Percentiles rank a stretch among this genome's conserved stretches.
These are phyloP conservation scores for Neopestalotiopsis clavispora DNA, from an alignment of 2,329 filamentous ascomycete genomes.

Conservation along the genomic window DNA sequence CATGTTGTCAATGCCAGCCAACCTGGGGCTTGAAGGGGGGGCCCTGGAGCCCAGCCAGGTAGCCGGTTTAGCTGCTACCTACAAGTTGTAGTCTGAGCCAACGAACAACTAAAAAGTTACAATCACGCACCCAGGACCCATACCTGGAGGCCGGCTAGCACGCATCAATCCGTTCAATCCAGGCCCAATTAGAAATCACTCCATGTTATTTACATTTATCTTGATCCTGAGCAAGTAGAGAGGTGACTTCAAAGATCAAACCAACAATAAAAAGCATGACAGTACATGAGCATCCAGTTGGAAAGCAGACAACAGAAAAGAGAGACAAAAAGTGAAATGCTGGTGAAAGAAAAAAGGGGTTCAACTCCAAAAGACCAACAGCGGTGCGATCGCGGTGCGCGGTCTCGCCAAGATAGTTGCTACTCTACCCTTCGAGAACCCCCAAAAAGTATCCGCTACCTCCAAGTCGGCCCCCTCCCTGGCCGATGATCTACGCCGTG, in stretches of 20 bases:
- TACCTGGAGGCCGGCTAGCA: background rate
- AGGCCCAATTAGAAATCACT: conserved; percentile 8
- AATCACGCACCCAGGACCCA: background rate
- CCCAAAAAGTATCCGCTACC: background rate
- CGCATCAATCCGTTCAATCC: background rate
- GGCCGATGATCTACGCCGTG: conserved; percentile 4
- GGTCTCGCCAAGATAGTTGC: background rate
- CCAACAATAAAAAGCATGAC: too few relatives aligned
- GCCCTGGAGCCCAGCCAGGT: background rate
- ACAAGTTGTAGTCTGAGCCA: background rate
- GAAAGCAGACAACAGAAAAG: background rate
- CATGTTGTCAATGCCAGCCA: conserved; percentile 2
- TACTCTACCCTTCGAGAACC: background rate
- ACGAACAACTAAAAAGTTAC: conserved; percentile 7
- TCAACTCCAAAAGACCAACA: too few relatives aligned
- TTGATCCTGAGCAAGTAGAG: background rate
- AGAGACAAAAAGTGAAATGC: too few relatives aligned
- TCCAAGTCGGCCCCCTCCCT: background rate
- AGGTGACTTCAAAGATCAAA: background rate
- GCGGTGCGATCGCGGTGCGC: background rate
- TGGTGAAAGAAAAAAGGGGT: background rate
- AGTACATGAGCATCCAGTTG: background rate
- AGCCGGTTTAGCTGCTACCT: background rate
- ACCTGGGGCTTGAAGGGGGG: background rate
- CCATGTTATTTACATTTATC: background rate